Conservation (phyloP, 140 eudicot species). For the Oenanthe javanica region DNA sequence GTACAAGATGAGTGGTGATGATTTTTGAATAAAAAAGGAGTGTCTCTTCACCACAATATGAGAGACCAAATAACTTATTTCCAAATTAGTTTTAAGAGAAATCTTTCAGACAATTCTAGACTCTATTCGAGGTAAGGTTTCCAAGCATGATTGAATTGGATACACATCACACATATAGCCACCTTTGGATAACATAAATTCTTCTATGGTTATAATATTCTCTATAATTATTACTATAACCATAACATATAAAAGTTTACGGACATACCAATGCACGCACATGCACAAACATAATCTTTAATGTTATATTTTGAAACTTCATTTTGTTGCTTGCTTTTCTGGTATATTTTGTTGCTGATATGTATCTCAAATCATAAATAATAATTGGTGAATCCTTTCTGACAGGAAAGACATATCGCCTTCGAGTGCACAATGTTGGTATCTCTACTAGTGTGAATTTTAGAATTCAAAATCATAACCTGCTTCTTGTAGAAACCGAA, state of each 20-base stretch:
- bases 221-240: not conserved
- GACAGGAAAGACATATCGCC: constrained; percentile 92
- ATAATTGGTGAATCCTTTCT: constrained; percentile 6
- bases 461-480: constrained; percentile 87
- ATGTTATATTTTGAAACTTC: not conserved
- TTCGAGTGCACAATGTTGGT: constrained; percentile 88
- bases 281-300: not conserved
- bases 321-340: not conserved
- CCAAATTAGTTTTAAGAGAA: not conserved
- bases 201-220: not conserved
- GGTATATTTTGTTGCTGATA: constrained; percentile 5
- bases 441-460: constrained; percentile 81
- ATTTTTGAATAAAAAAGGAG: not conserved
- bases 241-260: not conserved
- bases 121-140: not conserved
- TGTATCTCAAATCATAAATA: not conserved
- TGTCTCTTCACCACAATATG: not conserved
- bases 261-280: not conserved
- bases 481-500: constrained; percentile 93
- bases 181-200: not conserved
- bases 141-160: not conserved
- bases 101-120: not conserved
- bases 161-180: not conserved
- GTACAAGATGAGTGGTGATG: not conserved
- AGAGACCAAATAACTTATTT: not conserved